Base-by-base conservation (phyloP, 2,329 filamentous ascomycete genomes). In the Dothidotthia symphoricarpi region DNA sequence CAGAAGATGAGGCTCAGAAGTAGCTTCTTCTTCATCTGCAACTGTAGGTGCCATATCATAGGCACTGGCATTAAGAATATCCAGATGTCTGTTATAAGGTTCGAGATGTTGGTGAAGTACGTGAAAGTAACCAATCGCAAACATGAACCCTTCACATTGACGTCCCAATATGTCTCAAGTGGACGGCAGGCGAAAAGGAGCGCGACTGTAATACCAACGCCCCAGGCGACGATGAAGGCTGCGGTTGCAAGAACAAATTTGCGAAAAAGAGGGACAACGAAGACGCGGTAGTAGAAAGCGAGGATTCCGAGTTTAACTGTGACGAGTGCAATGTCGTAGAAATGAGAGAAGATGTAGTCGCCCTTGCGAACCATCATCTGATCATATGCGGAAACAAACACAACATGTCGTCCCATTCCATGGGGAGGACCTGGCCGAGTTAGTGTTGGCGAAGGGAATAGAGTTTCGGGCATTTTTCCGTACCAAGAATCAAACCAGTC, bases 21-120 rank as follows among this genome's bases (percentile, higher is more conserved):
- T 13, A 64, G 34, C 39, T 64, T 64, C 49, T 58, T 64, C 45
- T 60, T 63, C 3, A 46, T 57, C 28, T 61, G 61, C 14, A 64
- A 37, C 16, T 63, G 59, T 15, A 64, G 31, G 33, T 59, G 57
- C 59, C 58, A 62, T 11, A 64, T 63, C 32, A 63, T 59, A n/a
- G 61, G 61, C 0, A 61, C 33, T 15, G 61, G 61, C 49, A 64
- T 58, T 3, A 64, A 34, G 34, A 64, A 64, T 19, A 64, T 63
- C 53, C 57, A 61, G 10, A 64, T 44, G 33, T 64, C 61, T 7
- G 59, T 63, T 16, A 59, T 46, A 9, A 64, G 45, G 31, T 64
- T 64, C 7, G 54, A 56, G 25, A 64, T 59, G 47, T 64, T 64
- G 24, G 61, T 64, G 41, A 62, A 63, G 38, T 63, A 63, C 6